These are phyloP conservation scores for Waltiozyma solani DNA, from an alignment of 1,139 yeast genomes.

Conservation along the genomic window DNA sequence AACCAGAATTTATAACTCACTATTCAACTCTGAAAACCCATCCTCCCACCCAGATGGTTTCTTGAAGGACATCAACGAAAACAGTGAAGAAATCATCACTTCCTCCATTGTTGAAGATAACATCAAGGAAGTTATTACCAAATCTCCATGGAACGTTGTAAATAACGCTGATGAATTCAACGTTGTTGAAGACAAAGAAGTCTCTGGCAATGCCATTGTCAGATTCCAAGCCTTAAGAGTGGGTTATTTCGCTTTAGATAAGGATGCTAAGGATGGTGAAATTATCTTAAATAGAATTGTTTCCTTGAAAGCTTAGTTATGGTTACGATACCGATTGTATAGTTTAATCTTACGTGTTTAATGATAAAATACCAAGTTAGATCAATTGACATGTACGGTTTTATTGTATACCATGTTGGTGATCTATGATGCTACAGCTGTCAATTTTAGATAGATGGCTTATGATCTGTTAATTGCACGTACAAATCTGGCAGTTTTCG, in stretches of 20 bases:
- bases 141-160: slow-evolving; percentile 71
- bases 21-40: slow-evolving; percentile 91
- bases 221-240: slow-evolving; percentile 97
- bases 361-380: too few species aligned
- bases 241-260: slow-evolving; percentile 91
- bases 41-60: slow-evolving; percentile 80
- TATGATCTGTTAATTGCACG: too few species aligned
- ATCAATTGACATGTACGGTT: too few species aligned
- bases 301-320: slow-evolving; percentile 18
- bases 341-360: too few species aligned
- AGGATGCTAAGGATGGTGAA: slow-evolving; percentile 51
- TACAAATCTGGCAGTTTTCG: too few species aligned
- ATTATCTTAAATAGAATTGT: slow-evolving; percentile 27
- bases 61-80: slow-evolving; percentile 70
- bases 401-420: too few species aligned
- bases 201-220: slow-evolving; percentile 66
- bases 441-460: too few species aligned
- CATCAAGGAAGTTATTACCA: slow-evolving; percentile 53
- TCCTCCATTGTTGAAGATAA: slow-evolving; percentile 75
- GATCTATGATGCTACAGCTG: too few species aligned
- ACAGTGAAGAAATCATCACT: slow-evolving; percentile 60
- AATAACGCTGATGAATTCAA: slow-evolving; percentile 54
- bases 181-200: slow-evolving; percentile 47
- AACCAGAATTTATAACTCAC: slow-evolving; percentile 78
- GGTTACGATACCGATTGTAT: too few species aligned